phyloP scores from a whole-genome alignment of 2,329 filamentous ascomycete genomes.

The Alternaria angustiovoidea region DNA sequence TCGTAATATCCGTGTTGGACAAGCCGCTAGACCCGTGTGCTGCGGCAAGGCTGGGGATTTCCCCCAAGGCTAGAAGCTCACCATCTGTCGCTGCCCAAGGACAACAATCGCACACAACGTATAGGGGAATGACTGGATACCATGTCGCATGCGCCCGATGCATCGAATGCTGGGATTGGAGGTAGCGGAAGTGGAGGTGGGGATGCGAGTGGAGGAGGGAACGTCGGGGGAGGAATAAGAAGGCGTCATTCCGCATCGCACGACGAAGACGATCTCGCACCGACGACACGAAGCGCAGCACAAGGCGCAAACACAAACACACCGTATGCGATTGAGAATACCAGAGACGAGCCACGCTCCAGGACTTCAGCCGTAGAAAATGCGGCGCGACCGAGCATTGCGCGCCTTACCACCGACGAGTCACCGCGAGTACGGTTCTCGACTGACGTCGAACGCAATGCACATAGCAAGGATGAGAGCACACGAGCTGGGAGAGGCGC shows the following conservation, averaged over 20 bases:
- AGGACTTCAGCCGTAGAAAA: constrained; percentile 33
- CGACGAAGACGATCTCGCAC: constrained; percentile 32
- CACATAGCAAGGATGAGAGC: constrained; percentile 14
- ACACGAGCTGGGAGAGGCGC: background rate
- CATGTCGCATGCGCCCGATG: constrained; percentile 37
- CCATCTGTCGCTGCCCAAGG: background rate
- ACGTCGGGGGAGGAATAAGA: constrained; percentile 32
- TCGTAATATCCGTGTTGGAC: constrained; percentile 11
- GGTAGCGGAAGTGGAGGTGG: background rate
- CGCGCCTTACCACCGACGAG: constrained; percentile 39
- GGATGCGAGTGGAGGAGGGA: background rate
- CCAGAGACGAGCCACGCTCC: constrained; percentile 21
- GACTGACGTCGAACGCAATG: constrained; percentile 44
- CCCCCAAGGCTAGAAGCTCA: background rate
- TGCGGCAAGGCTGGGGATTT: background rate
- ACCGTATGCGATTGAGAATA: constrained; percentile 25
- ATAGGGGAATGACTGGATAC: constrained; percentile 31
- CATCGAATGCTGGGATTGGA: constrained; percentile 8
- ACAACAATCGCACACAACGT: constrained; percentile 5
- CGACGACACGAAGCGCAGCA: constrained; percentile 15
- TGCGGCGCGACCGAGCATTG: constrained; percentile 33
- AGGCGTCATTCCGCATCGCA: constrained; percentile 40
- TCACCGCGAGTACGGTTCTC: constrained; percentile 49
- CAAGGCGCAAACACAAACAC: constrained; percentile 13
- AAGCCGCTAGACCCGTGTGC: constrained; percentile 27